Base-by-base conservation (phyloP, 495 filamentous ascomycete species). In the Neurospora sp. region DNA sequence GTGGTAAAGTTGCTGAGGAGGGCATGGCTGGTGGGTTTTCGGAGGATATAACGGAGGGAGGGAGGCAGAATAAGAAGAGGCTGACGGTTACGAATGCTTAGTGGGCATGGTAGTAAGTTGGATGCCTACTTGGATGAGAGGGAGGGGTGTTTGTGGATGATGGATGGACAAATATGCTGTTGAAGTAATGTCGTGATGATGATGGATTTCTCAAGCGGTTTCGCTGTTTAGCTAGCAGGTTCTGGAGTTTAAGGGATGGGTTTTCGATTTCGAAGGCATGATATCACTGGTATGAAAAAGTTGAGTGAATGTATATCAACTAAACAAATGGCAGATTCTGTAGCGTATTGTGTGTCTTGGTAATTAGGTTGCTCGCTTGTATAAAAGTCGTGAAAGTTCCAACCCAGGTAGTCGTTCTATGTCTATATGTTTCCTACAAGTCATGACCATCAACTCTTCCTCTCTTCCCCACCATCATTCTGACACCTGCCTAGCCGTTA, bases 1-100 rank as follows among this genome's bases (percentile, higher is more conserved):
- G 93, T 76, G 94, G 93, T 4, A 93, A 93, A 81, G 82, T 93
- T 68, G 94, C 90, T 2, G 94, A 97, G 81, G 94, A 97, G 81
- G 94, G 94, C 1, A 84, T 90, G 48, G 88, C 87, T 4, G 85
- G 85, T 37, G 46, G 68, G 14, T 65, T 65, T 59, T 59, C 48
- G 20, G 48, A 27, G 20, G 48, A 59, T 59, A 27, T 59, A 27
- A 27, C 16, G 8, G 22, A 38, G 42, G 27, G 16, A 37, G 42
- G 11, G 11, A 77, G 73, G 42, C 44, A 38, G 39, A 16, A n/a
- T 27, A 20, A 37, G 27, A 37, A 65, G 22, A 65, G 53, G 53
- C 53, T 65, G 53, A 35, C 53, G 6, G 27, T 35, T 65, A 65
- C 53, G 12, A 65, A 65, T 65, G 53, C 53, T 65, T 65, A 65